Conservation (phyloP, 768 basidiomycete genomes). For the Nidula microcarpa region DNA sequence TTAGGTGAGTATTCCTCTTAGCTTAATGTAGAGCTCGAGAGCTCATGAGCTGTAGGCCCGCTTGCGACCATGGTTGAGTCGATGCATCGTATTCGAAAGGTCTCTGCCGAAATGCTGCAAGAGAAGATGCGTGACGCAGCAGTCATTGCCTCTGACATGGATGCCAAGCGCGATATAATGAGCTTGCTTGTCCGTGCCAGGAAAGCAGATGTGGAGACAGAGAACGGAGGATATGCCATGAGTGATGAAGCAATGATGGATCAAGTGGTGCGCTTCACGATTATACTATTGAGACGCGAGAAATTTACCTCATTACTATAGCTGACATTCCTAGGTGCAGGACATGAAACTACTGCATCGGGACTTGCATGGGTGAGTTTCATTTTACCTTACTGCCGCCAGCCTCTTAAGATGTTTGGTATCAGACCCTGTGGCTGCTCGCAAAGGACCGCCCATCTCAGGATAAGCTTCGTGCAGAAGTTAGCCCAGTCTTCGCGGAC, state of each 20-base stretch:
- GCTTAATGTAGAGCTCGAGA: background rate
- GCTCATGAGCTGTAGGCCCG: constrained; percentile 2
- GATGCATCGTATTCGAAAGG: constrained; percentile 26
- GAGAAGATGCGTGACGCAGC: constrained; percentile 24
- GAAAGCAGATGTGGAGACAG: constrained; percentile 19
- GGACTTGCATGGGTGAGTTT: constrained; percentile 43
- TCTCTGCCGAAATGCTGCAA: constrained; percentile 27
- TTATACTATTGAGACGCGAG: too few relatives aligned
- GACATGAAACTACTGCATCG: constrained; percentile 43
- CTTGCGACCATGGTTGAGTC: constrained; percentile 19
- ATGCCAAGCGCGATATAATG: constrained; percentile 37
- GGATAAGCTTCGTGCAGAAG: constrained; percentile 48
- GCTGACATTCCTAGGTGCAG: constrained; percentile 48
- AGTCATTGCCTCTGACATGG: constrained; percentile 18
- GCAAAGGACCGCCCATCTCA: constrained; percentile 48
- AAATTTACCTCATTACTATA: constrained; percentile 6
- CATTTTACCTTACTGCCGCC: background rate
- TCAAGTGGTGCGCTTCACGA: constrained; percentile 23
- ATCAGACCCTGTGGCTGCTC: constrained; percentile 49
- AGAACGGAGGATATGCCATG: constrained; percentile 23
- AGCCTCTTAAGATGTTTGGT: constrained; percentile 3
- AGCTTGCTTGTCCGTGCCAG: constrained; percentile 31
- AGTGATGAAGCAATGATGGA: constrained; percentile 34
- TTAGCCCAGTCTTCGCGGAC: constrained; percentile 31
- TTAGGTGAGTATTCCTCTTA: constrained; percentile 7